Base-by-base conservation (phyloP, 345 rosid genomes). In the Rhizophora apiculata region DNA sequence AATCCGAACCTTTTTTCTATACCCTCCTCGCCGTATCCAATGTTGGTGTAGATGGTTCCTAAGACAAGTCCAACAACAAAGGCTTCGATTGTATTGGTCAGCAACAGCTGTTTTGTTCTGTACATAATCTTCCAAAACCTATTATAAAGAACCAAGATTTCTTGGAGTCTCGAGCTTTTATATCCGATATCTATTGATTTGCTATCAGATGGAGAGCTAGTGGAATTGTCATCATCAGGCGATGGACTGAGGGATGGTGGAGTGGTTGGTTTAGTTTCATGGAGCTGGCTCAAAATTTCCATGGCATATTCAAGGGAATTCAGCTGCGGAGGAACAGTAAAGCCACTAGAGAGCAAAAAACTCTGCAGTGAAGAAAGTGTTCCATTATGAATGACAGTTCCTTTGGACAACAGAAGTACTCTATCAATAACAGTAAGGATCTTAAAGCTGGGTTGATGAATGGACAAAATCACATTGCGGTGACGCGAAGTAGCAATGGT, bases 391-490 rank as follows among this genome's bases (percentile, higher is more conserved):
- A 88, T 84, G 2, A 94, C 91, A 7, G 78, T 70, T 67, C 98
- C 98, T 73, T 85, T 91, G 8, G 87, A 82, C 19, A 94, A 78
- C 78, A 94, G 64, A 46, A 94, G 81, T 61, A 94, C 52, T 26
- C 78, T 73, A 66, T 91, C 91, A 8, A 94, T 91, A 32, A 70
- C 78, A 36, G 94, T 85, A 18, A 94, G 86, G 67, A 94, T 91
- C 84, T 91, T 94, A 88, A 88, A 94, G 67, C 93, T 85, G 6
- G 98, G 98, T 71, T 94, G 98, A 68, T 94, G 98, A n/a, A 94
- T 89, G 13, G 98, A 94, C 71, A 94, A 76, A 54, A 94, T 68
- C 49, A 94, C 85, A 0, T 97, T 94, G 1, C 97, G 74, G 60
- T 79, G 74, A 58, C 95, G 85, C 1, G 94, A 82, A n/a, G 69